Evolutionary conservation across 345 rosid species (phyloP), one percentile per base, ranked within the genome.

Genomic region (Eutrema yunnanense): DNA sequence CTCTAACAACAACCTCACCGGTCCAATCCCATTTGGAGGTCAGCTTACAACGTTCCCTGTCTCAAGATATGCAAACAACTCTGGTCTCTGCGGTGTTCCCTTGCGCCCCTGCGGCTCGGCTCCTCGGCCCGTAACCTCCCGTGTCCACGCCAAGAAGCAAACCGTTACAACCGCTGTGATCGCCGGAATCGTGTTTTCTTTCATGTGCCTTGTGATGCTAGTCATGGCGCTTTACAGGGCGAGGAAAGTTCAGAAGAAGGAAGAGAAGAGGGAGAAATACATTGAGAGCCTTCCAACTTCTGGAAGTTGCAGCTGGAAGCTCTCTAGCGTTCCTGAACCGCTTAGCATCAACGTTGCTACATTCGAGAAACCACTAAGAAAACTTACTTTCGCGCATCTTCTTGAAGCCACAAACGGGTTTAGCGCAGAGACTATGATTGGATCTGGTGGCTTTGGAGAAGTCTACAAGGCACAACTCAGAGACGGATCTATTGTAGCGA

Each of bases 341-440:
- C 78, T 94, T 65, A 94, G 98, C 89, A 94, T 94, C 78, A 94
- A 91, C 67, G 82, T 94, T 13, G 98, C 97, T 54, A 91, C 96
- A n/a, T 94, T 94, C 14, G 98, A 94, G 86, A 94, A 90, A 65
- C 98, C 98, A 47, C 82, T 94, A 11, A 81, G 95, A 29, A 94
- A 91, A 72, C 85, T 94, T 37, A 94, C 98, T 19, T 94, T 94
- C 32, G 94, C 89, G 1, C 91, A 94, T 80, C 85, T 94, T 65
- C 90, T 89, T 22, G 97, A 94, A 80, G 98, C 98, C 14, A 94
- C 98, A 9, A 94, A 94, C 44, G 95, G 97, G 73, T 94, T 94
- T 81, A 94, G 98, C 49, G 82, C 90, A 3, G 96, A 89, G 67
- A 91, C 86, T 73, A 81, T 91, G 81, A 89, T 94, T 54, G 98